phyloP scores from a whole-genome alignment of 768 basidiomycete species.

The Asterophora parasitica region DNA sequence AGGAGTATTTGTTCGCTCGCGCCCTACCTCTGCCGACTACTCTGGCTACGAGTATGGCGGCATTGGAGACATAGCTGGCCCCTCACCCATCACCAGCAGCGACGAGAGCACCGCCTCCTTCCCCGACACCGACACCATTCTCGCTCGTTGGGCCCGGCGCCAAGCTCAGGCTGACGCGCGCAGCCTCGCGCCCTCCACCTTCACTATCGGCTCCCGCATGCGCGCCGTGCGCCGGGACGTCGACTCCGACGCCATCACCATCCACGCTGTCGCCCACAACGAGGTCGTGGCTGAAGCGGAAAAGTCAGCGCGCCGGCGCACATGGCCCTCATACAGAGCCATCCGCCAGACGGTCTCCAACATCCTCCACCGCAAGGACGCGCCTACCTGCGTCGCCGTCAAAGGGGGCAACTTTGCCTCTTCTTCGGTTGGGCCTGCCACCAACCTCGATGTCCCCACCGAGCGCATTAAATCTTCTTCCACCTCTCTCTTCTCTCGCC shows the following conservation, averaged over 20 bases:
- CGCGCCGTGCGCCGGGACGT: conserved; percentile 9
- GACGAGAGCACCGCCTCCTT: not conserved
- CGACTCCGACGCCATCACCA: not conserved
- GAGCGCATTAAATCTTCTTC: conserved; percentile 13
- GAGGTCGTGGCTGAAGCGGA: not conserved
- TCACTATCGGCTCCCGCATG: not conserved
- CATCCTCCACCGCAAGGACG: conserved; percentile 13
- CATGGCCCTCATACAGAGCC: conserved; percentile 15
- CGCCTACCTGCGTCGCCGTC: not conserved
- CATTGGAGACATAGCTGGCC: no score
- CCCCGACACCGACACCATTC: not conserved
- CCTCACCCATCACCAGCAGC: not conserved
- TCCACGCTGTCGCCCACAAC: no score
- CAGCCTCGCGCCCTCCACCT: not conserved
- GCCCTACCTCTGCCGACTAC: conserved; percentile 11
- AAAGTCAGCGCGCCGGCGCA: not conserved
- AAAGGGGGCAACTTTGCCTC: no score
- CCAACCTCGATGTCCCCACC: not conserved
- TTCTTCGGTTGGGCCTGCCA: no score
- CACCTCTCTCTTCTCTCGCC: conserved; percentile 6
- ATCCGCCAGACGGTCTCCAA: conserved; percentile 15
- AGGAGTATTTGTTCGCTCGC: conserved; percentile 14
- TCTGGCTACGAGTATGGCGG: conserved; percentile 5
- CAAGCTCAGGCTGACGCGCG: conserved; percentile 1
- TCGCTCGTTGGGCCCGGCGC: conserved; percentile 1